Base-by-base conservation (phyloP, 108 stramenopile species). In the Cafeteria roenbergensis region DNA sequence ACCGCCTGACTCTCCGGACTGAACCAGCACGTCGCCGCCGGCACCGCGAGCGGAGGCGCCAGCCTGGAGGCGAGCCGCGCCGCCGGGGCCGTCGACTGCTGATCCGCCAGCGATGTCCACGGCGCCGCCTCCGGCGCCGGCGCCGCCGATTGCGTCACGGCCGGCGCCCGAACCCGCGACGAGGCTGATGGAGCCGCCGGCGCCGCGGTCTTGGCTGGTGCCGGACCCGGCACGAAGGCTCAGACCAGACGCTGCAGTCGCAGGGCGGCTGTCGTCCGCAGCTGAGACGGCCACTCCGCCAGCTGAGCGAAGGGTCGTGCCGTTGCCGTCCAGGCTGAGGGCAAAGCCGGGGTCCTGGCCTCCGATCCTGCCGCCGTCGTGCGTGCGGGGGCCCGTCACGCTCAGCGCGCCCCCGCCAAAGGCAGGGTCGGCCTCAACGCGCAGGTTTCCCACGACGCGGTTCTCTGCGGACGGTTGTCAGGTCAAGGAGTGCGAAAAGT, bases 341-440 rank as follows among this genome's bases (percentile, higher is more conserved):
- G 60, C 51, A 66, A 78, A 79, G 0, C 22, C n/a, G 64, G 52
- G 52, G 30, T 28, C 64, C 9, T 27, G 8, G 52, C 29, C 64
- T 24, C 21, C 32, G 31, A 51, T 2, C 0, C 42, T 17, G 42
- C 42, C 42, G 12, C 17, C 48, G 36, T 71, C 72, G 22, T 12
- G 17, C 6, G 42, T 28, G 26, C 57, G 37, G 28, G 29, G 12
- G 12, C 76, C 74, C 6, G 48, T 50, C 51, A 66, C 63, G 9
- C 34, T 57, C 1, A 81, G 35, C 35, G 77, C 27, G 1, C 80
- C 80, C 29, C 80, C 80, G 25, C 80, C 80, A 37, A 81, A 81
- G 24, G 63, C 55, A 6, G 78, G 70, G 55, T 81, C 80, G 14
- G 78, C 78, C 52, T 74, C 66, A 12, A 81, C 73, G 26, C 75